Conservation (phyloP, 2,329 filamentous ascomycete genomes). For the Eutypella sp. region DNA sequence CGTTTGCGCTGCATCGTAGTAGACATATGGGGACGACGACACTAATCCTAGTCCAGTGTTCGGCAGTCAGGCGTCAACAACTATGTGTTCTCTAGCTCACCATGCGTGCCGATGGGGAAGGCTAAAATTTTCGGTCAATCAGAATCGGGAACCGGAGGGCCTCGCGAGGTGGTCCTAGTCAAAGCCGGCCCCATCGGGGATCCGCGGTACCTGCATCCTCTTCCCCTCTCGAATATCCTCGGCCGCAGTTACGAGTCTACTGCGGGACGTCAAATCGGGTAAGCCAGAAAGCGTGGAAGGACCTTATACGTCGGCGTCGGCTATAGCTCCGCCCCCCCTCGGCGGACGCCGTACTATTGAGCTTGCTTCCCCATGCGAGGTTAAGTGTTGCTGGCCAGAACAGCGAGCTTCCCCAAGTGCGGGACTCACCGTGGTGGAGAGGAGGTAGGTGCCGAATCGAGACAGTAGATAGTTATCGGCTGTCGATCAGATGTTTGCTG, state of each 20-base stretch:
- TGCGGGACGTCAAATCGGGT: background rate
- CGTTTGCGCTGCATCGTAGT: background rate
- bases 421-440: background rate
- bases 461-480: background rate
- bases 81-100: background rate
- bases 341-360: background rate
- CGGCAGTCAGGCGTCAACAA: background rate
- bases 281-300: background rate
- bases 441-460: background rate
- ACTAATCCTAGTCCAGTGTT: background rate
- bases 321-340: background rate
- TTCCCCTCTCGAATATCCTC: background rate
- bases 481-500: background rate
- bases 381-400: background rate
- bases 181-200: background rate
- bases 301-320: background rate
- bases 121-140: background rate
- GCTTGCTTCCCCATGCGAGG: background rate
- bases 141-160: background rate
- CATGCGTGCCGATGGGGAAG: background rate
- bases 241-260: background rate
- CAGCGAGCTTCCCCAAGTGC: background rate
- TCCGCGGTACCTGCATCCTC: background rate
- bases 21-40: background rate
- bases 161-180: background rate